These are phyloP conservation scores for Zasmidium citrigriseum DNA, from an alignment of 2,329 filamentous ascomycete genomes.

Conservation along the genomic window DNA sequence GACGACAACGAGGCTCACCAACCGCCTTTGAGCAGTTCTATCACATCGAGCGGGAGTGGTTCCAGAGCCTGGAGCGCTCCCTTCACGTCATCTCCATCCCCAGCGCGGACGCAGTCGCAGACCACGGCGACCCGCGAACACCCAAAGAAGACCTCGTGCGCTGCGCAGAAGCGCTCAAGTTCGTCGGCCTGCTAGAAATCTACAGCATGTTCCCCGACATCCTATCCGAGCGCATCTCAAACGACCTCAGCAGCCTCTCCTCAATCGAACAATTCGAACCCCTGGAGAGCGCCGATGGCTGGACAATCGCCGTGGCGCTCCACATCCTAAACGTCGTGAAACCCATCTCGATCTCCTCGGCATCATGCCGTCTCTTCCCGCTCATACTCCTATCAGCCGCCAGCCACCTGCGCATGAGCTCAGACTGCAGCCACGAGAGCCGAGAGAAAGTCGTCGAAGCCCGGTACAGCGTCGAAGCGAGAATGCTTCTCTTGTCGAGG, in stretches of 20 bases:
- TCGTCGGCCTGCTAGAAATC: conserved; percentile 55
- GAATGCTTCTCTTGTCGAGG: conserved; percentile 48
- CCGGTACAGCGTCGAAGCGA: conserved; percentile 51
- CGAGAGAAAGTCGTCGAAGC: conserved; percentile 34
- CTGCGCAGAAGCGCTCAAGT: conserved; percentile 56
- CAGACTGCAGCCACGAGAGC: conserved; percentile 44
- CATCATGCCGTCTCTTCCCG: conserved; percentile 56
- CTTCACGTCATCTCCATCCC: conserved; percentile 51
- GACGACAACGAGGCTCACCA: conserved; percentile 17
- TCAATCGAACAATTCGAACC: conserved; percentile 10
- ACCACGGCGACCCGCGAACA: conserved; percentile 55
- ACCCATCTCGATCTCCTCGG: conserved; percentile 53
- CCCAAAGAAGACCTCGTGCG: conserved; percentile 55
- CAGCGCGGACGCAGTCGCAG: conserved; percentile 48
- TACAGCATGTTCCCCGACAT: conserved; percentile 55
- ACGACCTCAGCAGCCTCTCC: background rate
- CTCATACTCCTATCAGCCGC: conserved; percentile 54
- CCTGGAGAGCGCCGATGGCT: conserved; percentile 32
- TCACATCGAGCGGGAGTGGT: conserved; percentile 36
- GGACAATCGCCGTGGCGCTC: conserved; percentile 54
- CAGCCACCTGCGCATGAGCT: conserved; percentile 51
- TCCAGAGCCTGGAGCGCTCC: conserved; percentile 48
- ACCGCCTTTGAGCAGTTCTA: background rate
- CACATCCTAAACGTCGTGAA: conserved; percentile 53
- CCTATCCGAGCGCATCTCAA: conserved; percentile 19